Evolutionary conservation across 345 rosid genomes (phyloP).

Genomic region (Rhizophora apiculata): DNA sequence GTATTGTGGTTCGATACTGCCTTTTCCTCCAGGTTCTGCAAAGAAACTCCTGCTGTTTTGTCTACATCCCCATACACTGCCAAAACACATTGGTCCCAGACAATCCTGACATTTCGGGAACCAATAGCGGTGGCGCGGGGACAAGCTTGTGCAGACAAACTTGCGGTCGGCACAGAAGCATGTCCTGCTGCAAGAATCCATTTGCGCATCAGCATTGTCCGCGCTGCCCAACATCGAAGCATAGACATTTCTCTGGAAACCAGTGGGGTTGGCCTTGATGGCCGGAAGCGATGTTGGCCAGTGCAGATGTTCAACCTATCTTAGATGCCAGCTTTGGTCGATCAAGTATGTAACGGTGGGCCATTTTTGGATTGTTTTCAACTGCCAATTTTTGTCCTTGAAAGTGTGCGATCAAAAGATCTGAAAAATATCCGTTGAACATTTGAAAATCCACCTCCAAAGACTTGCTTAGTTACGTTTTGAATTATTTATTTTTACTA

Average conservation of each 20-base stretch:
- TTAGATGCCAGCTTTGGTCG: slow-evolving; percentile 16
- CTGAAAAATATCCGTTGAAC: no score
- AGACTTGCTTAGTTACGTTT: no score
- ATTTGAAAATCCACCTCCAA: no score
- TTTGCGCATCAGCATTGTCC: slow-evolving; percentile 79
- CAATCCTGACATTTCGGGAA: slow-evolving; percentile 71
- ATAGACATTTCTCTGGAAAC: slow-evolving; percentile 82
- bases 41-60: slow-evolving; percentile 63
- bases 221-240: slow-evolving; percentile 70
- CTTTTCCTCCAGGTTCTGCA: slow-evolving; percentile 85
- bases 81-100: slow-evolving; percentile 92
- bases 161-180: slow-evolving; percentile 46
- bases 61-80: slow-evolving; percentile 84
- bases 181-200: slow-evolving; percentile 61
- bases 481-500: no score
- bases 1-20: slow-evolving; percentile 93
- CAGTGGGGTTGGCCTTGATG: slow-evolving; percentile 42
- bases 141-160: slow-evolving; percentile 27
- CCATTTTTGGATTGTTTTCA: no score
- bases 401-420: no score
- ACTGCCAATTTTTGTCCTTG: no score
- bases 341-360: no score
- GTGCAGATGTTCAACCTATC: slow-evolving; percentile 73
- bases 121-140: slow-evolving; percentile 56
- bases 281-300: slow-evolving; percentile 59